Percentiles rank a stretch among this genome's conserved stretches.
Conservation (phyloP, 306 rosid genomes). For the Pyrus bretschneideri region DNA sequence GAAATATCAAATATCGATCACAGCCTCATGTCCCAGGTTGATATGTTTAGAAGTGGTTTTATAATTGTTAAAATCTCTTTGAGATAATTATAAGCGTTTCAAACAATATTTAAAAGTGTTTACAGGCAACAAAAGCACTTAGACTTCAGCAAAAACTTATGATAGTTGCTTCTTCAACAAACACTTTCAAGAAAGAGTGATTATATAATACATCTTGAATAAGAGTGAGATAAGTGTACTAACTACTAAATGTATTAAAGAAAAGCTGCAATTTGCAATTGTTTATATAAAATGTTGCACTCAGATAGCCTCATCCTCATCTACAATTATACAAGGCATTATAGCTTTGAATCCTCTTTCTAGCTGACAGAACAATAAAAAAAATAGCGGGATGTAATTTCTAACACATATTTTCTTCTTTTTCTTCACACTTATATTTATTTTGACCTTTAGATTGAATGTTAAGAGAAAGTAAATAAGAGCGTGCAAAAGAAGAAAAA, state of each 20-base stretch:
- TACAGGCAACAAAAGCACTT: not conserved
- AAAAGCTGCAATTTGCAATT: not conserved
- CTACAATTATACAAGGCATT: not conserved
- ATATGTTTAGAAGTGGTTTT: too few species aligned
- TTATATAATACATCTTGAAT: not conserved
- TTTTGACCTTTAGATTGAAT: too few species aligned
- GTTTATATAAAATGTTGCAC: not conserved
- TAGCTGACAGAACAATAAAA: not conserved
- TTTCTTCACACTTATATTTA: too few species aligned
- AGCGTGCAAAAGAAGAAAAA: too few species aligned
- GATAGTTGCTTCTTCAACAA: too few species aligned
- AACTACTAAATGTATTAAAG: not conserved
- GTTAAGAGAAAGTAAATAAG: too few species aligned
- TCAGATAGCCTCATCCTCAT: not conserved
- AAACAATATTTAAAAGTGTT: not conserved
- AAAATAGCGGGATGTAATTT: not conserved
- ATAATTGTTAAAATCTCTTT: too few species aligned
- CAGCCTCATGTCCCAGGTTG: not conserved
- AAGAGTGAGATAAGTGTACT: not conserved
- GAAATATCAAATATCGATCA: not conserved
- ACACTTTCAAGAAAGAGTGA: too few species aligned
- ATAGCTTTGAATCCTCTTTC: not conserved
- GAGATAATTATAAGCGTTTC: not conserved
- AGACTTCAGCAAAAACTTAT: too few species aligned
- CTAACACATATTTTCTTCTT: not conserved